These are phyloP conservation scores for Phylloporus arenicola DNA, from an alignment of 768 basidiomycete genomes.

Conservation along the genomic window DNA sequence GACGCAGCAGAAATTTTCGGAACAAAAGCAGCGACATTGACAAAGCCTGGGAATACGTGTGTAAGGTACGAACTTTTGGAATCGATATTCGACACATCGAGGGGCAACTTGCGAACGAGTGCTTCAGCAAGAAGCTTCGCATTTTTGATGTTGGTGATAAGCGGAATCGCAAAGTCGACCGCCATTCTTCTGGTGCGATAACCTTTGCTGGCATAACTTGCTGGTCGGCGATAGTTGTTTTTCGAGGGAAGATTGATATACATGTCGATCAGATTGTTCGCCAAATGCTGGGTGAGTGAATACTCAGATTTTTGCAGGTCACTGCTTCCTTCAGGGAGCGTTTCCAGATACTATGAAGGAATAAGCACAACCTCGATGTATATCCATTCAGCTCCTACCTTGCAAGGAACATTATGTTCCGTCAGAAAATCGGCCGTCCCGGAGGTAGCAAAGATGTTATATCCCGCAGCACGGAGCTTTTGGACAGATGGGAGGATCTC, in stretches of 20 bases:
- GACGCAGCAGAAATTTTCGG: constrained; percentile 57
- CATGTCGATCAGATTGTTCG: constrained; percentile 97
- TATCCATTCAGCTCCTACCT: constrained; percentile 42
- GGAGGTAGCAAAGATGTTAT: constrained; percentile 93
- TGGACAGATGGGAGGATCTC: constrained; percentile 94
- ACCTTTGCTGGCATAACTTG: constrained; percentile 94
- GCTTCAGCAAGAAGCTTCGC: constrained; percentile 96
- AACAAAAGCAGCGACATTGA: constrained; percentile 85
- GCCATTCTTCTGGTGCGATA: constrained; percentile 98
- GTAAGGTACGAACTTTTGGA: constrained; percentile 92
- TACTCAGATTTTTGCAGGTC: constrained; percentile 94
- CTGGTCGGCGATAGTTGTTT: constrained; percentile 94
- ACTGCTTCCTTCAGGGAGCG: constrained; percentile 66
- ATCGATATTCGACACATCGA: constrained; percentile 87
- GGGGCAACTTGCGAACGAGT: constrained; percentile 78
- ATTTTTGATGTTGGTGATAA: constrained; percentile 98
- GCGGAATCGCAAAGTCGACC: constrained; percentile 94
- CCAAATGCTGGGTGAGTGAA: constrained; percentile 92
- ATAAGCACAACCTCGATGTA: not conserved
- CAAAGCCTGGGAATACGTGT: constrained; percentile 84
- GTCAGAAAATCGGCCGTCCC: constrained; percentile 97
- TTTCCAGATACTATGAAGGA: constrained; percentile 73
- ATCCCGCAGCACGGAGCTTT: constrained; percentile 89
- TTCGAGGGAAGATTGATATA: constrained; percentile 99
- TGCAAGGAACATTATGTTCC: constrained; percentile 95